Evolutionary conservation across 129 eudicot genomes (phyloP).

Genomic region (Centrapalus pauciflorus): DNA sequence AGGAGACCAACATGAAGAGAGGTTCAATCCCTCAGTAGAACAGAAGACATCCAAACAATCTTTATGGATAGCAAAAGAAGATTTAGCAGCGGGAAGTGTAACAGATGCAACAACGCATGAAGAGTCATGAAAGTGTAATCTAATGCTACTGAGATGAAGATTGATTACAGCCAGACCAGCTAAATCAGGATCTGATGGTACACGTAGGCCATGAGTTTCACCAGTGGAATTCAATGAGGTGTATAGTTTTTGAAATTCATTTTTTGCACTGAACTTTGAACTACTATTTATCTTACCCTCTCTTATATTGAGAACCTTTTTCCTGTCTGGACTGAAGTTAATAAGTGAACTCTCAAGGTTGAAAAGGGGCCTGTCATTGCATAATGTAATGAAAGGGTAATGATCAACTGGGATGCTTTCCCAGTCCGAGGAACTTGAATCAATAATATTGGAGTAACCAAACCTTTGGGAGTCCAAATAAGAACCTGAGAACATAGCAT

Average conservation of each 20-base stretch:
- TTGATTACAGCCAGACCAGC: conserved; percentile 20
- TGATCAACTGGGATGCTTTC: conserved; percentile 46
- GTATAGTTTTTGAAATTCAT: conserved; percentile 26
- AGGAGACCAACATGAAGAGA: conserved; percentile 66
- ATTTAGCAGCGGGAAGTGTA: conserved; percentile 48
- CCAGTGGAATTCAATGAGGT: not conserved
- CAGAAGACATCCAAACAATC: conserved; percentile 54
- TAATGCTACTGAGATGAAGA: conserved; percentile 43
- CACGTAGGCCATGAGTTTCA: conserved; percentile 10
- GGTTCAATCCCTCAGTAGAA: conserved; percentile 58
- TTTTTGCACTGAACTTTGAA: conserved; percentile 22
- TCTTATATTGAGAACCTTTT: conserved; percentile 31
- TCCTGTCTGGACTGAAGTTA: conserved; percentile 42
- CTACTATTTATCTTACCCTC: conserved; percentile 31
- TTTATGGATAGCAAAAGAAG: conserved; percentile 30
- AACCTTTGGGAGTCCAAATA: conserved; percentile 41
- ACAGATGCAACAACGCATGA: conserved; percentile 58
- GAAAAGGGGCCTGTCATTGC: conserved; percentile 35
- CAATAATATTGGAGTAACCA: conserved; percentile 51
- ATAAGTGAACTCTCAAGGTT: conserved; percentile 44
- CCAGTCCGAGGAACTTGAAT: conserved; percentile 38
- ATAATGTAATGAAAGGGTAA: conserved; percentile 57
- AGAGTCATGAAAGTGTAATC: conserved; percentile 77
- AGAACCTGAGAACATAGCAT: conserved; percentile 22
- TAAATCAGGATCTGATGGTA: not conserved